These are phyloP conservation scores for Pouteria campechiana DNA, from an alignment of 179 eudicot genomes.

Conservation along the genomic window DNA sequence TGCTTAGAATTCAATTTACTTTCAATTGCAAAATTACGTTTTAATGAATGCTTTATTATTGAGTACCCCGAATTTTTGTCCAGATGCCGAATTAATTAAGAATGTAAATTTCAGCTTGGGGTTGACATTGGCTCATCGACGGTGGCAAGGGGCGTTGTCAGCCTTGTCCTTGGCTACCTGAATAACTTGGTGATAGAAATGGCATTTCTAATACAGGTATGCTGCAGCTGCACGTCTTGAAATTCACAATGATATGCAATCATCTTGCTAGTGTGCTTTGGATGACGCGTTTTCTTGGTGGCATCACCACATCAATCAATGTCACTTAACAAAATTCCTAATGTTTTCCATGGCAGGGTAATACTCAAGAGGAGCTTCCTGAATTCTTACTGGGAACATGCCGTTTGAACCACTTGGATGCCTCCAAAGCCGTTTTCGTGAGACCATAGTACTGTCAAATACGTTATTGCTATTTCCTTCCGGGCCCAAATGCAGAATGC, in stretches of 20 bases:
- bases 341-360: no score
- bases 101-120: slow-evolving; percentile 32
- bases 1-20: no score
- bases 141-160: slow-evolving; percentile 72
- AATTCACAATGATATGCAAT: not conserved
- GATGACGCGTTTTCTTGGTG: no score
- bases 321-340: no score
- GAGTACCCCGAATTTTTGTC: no score
- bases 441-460: no score
- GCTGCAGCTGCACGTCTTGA: not conserved
- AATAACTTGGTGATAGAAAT: slow-evolving; percentile 70
- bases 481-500: no score
- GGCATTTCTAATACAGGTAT: slow-evolving; percentile 83
- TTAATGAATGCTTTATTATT: no score
- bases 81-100: not conserved
- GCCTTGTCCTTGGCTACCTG: slow-evolving; percentile 71
- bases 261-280: no score
- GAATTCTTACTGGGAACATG: slow-evolving; percentile 40
- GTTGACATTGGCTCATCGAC: slow-evolving; percentile 76
- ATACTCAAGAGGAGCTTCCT: slow-evolving; percentile 42
- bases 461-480: no score
- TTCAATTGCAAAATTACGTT: no score
- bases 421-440: slow-evolving; percentile 30
- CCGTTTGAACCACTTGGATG: slow-evolving; percentile 41
- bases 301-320: no score